Evolutionary conservation across 176 grass and related monocot species (phyloP).

Genomic region (Stipa capillata): DNA sequence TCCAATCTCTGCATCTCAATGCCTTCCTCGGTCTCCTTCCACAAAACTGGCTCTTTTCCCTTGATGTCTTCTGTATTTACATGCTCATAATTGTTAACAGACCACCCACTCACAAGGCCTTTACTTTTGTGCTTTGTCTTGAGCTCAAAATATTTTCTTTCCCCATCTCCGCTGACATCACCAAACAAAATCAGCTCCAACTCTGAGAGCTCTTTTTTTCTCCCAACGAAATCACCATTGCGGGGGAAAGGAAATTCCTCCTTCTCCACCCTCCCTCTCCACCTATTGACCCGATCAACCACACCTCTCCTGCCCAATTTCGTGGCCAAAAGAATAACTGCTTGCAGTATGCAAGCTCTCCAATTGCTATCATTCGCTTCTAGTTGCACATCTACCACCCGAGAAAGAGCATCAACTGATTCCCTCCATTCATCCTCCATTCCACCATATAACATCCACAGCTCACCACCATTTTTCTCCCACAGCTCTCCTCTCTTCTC

Average conservation of each 20-base stretch:
- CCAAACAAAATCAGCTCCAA: slow-evolving; percentile 95
- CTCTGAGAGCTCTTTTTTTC: slow-evolving; percentile 91
- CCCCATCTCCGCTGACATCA: slow-evolving; percentile 80
- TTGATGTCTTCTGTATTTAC: slow-evolving; percentile 49
- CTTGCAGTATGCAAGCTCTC: slow-evolving; percentile 78
- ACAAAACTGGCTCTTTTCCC: slow-evolving; percentile 79
- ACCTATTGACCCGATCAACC: slow-evolving; percentile 73
- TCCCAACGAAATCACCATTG: slow-evolving; percentile 69
- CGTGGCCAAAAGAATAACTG: slow-evolving; percentile 61
- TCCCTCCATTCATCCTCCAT: slow-evolving; percentile 91
- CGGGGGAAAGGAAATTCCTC: slow-evolving; percentile 85
- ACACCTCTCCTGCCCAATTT: slow-evolving; percentile 87
- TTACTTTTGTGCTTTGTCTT: slow-evolving; percentile 71
- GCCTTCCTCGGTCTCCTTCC: slow-evolving; percentile 93
- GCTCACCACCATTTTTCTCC: slow-evolving; percentile 94
- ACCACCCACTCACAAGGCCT: slow-evolving; percentile 16
- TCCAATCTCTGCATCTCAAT: slow-evolving; percentile 89
- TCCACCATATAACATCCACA: slow-evolving; percentile 96
- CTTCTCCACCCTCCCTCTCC: slow-evolving; percentile 76
- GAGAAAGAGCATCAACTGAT: slow-evolving; percentile 73
- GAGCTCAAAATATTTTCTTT: slow-evolving; percentile 87
- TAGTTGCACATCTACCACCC: slow-evolving; percentile 67
- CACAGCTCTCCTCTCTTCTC: slow-evolving; percentile 94
- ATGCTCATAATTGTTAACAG: slow-evolving; percentile 41
- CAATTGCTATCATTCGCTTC: slow-evolving; percentile 80